phyloP scores from a whole-genome alignment of 202 grass and related monocot species.

The Setaria viridis region DNA sequence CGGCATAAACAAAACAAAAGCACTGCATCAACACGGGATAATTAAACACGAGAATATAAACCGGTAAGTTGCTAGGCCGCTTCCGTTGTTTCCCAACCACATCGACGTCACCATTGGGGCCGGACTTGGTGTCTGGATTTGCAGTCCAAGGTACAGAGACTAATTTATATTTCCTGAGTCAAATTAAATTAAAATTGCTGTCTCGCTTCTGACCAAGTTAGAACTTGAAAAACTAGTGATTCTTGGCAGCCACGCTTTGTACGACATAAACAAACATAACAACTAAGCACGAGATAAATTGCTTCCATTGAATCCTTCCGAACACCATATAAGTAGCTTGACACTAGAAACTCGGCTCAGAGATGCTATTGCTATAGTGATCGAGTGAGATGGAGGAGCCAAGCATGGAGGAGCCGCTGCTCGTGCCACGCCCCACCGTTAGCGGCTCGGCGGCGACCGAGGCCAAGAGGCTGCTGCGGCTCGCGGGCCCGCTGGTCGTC shows the following conservation, averaged over 20 bases:
- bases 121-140: not conserved
- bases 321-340: not conserved
- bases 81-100: not conserved
- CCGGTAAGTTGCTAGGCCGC: not conserved
- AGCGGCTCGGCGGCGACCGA: not conserved
- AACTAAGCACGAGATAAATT: not conserved
- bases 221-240: not conserved
- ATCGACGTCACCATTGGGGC: not conserved
- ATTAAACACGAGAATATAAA: not conserved
- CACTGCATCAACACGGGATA: not conserved
- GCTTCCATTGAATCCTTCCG: not conserved
- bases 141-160: not conserved
- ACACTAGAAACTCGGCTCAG: not conserved
- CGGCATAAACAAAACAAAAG: not conserved
- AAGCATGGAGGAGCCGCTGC: not conserved
- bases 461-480: slow-evolving; percentile 3
- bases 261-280: not conserved
- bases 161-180: not conserved
- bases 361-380: not conserved
- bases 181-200: too few species aligned
- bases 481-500: not conserved
- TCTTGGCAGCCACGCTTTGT: slow-evolving; percentile 25
- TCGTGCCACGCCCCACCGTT: not conserved
- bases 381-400: not conserved
- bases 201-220: not conserved